Conservation (phyloP, 257 asterid genomes). For the Petunia axillaris region DNA sequence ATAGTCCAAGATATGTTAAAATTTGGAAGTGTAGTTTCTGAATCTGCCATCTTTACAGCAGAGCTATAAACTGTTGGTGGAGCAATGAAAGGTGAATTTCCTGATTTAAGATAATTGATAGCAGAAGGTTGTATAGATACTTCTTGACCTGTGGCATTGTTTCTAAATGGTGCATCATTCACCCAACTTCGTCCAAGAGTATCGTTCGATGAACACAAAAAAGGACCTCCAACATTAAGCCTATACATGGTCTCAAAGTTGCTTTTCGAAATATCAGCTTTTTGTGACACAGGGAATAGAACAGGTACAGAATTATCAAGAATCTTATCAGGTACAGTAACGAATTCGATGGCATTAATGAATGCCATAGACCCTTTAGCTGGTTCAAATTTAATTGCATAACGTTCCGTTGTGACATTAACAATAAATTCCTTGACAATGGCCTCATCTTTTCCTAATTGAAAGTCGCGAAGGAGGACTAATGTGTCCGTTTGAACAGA, state of each 20-base stretch:
- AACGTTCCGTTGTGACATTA: conserved; percentile 47
- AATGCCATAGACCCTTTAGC: conserved; percentile 48
- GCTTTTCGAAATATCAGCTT: conserved; percentile 32
- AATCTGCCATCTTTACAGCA: conserved; percentile 26
- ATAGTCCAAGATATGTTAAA: conserved; percentile 32
- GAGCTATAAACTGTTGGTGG: conserved; percentile 27
- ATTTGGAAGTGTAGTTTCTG: conserved; percentile 25
- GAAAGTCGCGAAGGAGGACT: conserved; percentile 42
- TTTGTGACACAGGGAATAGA: conserved; percentile 48
- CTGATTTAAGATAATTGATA: conserved; percentile 22
- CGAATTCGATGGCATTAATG: conserved; percentile 56
- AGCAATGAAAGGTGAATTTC: conserved; percentile 25
- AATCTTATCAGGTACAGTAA: conserved; percentile 50
- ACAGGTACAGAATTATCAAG: conserved; percentile 40
- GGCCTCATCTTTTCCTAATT: conserved; percentile 4
- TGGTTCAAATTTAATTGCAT: conserved; percentile 44
- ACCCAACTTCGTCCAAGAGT: conserved; percentile 61
- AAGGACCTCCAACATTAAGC: conserved; percentile 59
- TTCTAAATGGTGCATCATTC: conserved; percentile 21
- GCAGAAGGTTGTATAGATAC: conserved; percentile 20
- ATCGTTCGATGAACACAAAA: conserved; percentile 49
- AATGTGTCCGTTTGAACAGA: conserved; percentile 42
- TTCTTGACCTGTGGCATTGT: conserved; percentile 19
- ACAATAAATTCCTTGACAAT: conserved; percentile 49
- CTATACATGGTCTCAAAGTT: conserved; percentile 54